phyloP scores from a whole-genome alignment of 1,284 basidiomycete genomes.

The Cutaneotrichosporon mucoides region DNA sequence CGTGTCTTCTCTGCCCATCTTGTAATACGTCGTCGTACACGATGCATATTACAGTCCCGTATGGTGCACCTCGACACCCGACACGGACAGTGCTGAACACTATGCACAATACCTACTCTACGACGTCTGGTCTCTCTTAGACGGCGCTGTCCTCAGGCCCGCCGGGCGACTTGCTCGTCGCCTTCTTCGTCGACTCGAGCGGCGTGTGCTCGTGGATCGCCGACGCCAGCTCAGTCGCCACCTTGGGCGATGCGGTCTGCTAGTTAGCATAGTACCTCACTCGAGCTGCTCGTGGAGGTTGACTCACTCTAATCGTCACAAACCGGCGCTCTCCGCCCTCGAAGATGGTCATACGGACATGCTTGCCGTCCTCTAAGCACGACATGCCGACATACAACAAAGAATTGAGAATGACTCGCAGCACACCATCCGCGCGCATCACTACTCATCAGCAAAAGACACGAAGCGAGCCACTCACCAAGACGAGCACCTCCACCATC shows the following conservation, averaged over 20 bases:
- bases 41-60: too few species aligned
- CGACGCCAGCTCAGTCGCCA: slow-evolving; percentile 50
- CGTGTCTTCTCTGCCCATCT: too few species aligned
- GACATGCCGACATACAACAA: slow-evolving; percentile 82
- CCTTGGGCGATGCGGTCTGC: slow-evolving; percentile 61
- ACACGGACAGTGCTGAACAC: too few species aligned
- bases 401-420: slow-evolving; percentile 77
- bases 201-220: slow-evolving; percentile 42
- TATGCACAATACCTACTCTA: too few species aligned
- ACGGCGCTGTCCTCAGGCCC: not conserved
- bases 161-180: slow-evolving; percentile 1
- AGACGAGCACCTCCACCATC: slow-evolving; percentile 71
- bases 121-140: not conserved
- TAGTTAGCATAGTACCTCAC: too few species aligned
- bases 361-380: slow-evolving; percentile 68
- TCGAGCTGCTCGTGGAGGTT: too few species aligned
- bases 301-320: slow-evolving; percentile 69
- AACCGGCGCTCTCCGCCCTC: slow-evolving; percentile 63
- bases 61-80: too few species aligned
- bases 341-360: slow-evolving; percentile 71
- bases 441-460: slow-evolving; percentile 53
- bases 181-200: slow-evolving; percentile 20
- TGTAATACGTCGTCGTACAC: too few species aligned
- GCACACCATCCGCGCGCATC: slow-evolving; percentile 91
- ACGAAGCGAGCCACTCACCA: slow-evolving; percentile 50